phyloP scores from a whole-genome alignment of 331 rosid genomes.

The Cucumis variabilis region DNA sequence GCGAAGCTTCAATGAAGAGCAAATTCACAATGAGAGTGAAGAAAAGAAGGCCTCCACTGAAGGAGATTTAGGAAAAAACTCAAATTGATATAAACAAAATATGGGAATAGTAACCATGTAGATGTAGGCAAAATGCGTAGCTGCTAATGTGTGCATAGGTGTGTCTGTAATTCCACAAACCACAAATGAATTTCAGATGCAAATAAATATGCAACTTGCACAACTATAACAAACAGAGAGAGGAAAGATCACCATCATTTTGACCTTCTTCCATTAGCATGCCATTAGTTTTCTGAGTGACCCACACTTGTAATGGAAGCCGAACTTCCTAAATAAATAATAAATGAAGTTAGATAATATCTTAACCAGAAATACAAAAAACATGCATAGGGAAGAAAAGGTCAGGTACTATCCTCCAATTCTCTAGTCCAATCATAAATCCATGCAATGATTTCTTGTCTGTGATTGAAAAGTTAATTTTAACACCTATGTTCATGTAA shows the following conservation, averaged over 20 bases:
- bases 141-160: background rate
- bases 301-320: slow-evolving; percentile 90
- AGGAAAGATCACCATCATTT: slow-evolving; percentile 52
- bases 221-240: slow-evolving; percentile 31
- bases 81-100: background rate
- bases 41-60: background rate
- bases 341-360: slow-evolving; percentile 35
- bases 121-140: background rate
- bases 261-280: slow-evolving; percentile 71
- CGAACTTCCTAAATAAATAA: slow-evolving; percentile 80
- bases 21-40: too few species aligned
- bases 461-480: background rate
- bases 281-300: slow-evolving; percentile 79
- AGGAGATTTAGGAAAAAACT: background rate
- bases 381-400: background rate
- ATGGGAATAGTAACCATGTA: background rate
- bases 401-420: background rate
- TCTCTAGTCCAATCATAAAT: slow-evolving; percentile 23
- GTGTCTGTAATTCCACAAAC: background rate
- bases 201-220: background rate
- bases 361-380: slow-evolving; percentile 23
- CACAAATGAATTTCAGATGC: slow-evolving; percentile 1
- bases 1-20: too few species aligned
- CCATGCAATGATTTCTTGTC: slow-evolving; percentile 1
- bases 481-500: background rate